Conservation (phyloP, 148 eudicot species). For the Gaultheria prostrata region DNA sequence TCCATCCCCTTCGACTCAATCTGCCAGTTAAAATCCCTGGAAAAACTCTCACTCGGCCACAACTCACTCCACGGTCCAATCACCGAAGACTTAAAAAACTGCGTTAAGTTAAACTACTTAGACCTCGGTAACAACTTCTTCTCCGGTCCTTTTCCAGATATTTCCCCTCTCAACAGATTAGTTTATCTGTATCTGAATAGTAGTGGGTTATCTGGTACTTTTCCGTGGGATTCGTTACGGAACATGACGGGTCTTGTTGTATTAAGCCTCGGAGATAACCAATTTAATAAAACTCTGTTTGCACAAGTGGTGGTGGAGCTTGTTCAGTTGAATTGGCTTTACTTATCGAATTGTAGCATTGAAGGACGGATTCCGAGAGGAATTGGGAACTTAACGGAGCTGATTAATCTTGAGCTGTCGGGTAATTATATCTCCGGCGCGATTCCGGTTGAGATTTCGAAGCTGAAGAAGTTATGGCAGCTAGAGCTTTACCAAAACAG, state of each 20-base stretch:
- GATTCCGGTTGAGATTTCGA: constrained; percentile 63
- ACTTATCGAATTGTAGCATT: constrained; percentile 69
- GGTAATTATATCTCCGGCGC: constrained; percentile 48
- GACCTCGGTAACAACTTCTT: constrained; percentile 75
- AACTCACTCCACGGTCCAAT: constrained; percentile 47
- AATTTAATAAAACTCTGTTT: constrained; percentile 43
- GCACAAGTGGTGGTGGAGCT: constrained; percentile 40
- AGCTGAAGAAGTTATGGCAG: constrained; percentile 57
- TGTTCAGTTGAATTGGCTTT: constrained; percentile 44
- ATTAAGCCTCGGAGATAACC: constrained; percentile 74
- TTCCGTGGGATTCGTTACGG: constrained; percentile 65
- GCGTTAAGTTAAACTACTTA: constrained; percentile 47
- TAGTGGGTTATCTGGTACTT: constrained; percentile 58
- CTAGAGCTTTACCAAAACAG: constrained; percentile 58
- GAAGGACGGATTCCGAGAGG: constrained; percentile 55
- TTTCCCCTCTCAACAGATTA: constrained; percentile 40
- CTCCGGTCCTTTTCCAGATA: constrained; percentile 53
- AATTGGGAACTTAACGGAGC: constrained; percentile 57
- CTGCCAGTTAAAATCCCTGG: constrained; percentile 51
- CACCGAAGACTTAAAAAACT: constrained; percentile 32
- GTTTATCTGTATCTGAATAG: constrained; percentile 44
- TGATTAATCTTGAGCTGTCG: constrained; percentile 50
- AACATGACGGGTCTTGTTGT: constrained; percentile 44
- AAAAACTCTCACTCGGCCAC: constrained; percentile 60
- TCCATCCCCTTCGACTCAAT: constrained; percentile 41